phyloP scores from a whole-genome alignment of 805 yeast genomes.

The Metschnikowia peoriensis region DNA sequence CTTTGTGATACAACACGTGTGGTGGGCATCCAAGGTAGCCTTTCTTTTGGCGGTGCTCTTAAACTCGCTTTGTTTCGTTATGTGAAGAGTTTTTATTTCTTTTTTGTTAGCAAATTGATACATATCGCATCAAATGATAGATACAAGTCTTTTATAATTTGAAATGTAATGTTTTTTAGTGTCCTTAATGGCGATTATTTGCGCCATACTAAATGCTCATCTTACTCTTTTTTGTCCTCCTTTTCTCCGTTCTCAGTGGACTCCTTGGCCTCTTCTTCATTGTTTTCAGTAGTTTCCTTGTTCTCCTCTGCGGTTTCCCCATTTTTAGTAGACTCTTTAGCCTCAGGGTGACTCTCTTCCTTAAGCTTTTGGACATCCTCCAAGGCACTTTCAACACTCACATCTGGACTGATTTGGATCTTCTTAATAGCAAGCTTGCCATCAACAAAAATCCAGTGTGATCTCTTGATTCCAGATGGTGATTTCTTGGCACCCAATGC shows the following conservation, averaged over 20 bases:
- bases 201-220: too few species aligned
- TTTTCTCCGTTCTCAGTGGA: not conserved
- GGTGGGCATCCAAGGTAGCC: conserved; percentile 84
- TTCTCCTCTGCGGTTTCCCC: not conserved
- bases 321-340: not conserved
- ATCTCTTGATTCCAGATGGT: conserved; percentile 75
- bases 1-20: conserved; percentile 82
- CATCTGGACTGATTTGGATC: conserved; percentile 50
- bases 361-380: conserved; percentile 49
- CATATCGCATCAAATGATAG: not conserved
- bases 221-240: not conserved
- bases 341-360: conserved; percentile 10
- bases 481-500: conserved; percentile 79
- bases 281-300: not conserved
- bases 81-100: not conserved
- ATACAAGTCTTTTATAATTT: not conserved
- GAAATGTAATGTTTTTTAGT: too few species aligned
- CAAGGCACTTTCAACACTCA: conserved; percentile 58
- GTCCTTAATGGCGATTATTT: too few species aligned
- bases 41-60: conserved; percentile 31
- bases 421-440: conserved; percentile 61
- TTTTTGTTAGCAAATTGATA: not conserved
- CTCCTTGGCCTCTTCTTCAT: not conserved
- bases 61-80: conserved; percentile 20
- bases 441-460: conserved; percentile 88